Conservation (phyloP, 371 early-diverging fungal species). For the Mortierella sp. region DNA sequence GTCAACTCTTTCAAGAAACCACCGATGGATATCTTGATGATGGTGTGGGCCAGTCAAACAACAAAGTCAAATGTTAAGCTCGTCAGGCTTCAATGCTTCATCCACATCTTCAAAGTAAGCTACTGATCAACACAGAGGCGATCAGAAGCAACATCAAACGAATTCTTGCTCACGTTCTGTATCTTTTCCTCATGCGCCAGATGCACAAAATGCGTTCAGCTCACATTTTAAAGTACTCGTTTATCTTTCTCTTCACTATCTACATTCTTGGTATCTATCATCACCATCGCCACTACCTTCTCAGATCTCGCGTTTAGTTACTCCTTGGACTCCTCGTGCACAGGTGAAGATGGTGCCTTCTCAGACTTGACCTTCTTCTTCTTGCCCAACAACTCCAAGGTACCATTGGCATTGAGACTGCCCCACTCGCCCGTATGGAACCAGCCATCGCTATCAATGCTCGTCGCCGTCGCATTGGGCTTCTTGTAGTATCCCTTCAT, state of each 20-base stretch:
- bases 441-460: conserved; percentile 91
- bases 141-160: too few species aligned
- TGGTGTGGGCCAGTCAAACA: too few species aligned
- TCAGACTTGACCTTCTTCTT: conserved; percentile 29
- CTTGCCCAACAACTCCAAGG: conserved; percentile 51
- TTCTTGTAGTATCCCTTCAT: conserved; percentile 93
- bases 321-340: neutral
- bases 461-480: conserved; percentile 81
- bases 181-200: too few species aligned
- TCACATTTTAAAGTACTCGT: neutral
- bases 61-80: too few species aligned
- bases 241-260: neutral
- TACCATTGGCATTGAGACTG: conserved; percentile 79
- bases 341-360: conserved; percentile 2
- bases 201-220: too few species aligned
- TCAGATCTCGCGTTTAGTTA: neutral
- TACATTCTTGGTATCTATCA: neutral
- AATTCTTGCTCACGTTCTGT: too few species aligned
- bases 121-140: too few species aligned
- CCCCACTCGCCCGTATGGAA: conserved; percentile 98
- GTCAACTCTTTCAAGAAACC: too few species aligned
- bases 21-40: too few species aligned
- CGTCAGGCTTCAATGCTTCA: too few species aligned
- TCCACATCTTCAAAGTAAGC: too few species aligned
- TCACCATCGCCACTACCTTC: too few species aligned